Base-by-base conservation (phyloP, 2,329 filamentous ascomycete genomes). In the Apiospora sp. region DNA sequence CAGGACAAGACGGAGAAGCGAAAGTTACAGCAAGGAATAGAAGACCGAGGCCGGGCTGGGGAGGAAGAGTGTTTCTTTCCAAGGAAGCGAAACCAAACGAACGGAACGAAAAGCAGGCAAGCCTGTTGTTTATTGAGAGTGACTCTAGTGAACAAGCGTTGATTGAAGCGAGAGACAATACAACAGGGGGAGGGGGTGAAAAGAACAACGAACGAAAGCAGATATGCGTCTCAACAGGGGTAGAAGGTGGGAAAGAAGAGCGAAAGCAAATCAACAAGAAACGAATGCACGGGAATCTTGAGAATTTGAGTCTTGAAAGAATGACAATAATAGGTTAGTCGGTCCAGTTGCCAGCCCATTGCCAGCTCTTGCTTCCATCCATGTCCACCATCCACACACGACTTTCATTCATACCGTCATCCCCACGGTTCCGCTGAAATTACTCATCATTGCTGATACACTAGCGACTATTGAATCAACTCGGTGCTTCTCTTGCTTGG, bases 161-260 rank as follows among this genome's bases (percentile, higher is more conserved):
- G 67, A n/a, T n/a, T 69, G 48, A 49, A 69, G 48, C 67, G 67
- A 69, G 67, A 69, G 67, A 69, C 67, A 69, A 49, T 30, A 69
- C 67, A 49, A 69, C 67, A 49, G 30, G 16, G 67, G 67, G 67
- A 69, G 67, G 30, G 43, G 34, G 67, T 68, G 19, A 69, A 69
- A 69, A 48, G 44, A 68, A 48, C 14, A 68, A 69, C 44, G 44
- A 69, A 69, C 44, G 67, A 69, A 49, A 69, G 44, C 67, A 49
- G n/a, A 44, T 27, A 69, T 46, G 43, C 67, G 44, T 30, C 44
- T 37, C 44, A 49, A 41, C 67, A 69, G 67, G 44, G 48, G 34
- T 49, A 37, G 44, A 49, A 68, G 67, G 67, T 69, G 44, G 44
- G 67, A 46, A 69, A 69, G 48, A 49, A 46, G 67, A 69, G 44